Evolutionary conservation across 768 basidiomycete species (phyloP).

Genomic region (Boletus tomentosulus): DNA sequence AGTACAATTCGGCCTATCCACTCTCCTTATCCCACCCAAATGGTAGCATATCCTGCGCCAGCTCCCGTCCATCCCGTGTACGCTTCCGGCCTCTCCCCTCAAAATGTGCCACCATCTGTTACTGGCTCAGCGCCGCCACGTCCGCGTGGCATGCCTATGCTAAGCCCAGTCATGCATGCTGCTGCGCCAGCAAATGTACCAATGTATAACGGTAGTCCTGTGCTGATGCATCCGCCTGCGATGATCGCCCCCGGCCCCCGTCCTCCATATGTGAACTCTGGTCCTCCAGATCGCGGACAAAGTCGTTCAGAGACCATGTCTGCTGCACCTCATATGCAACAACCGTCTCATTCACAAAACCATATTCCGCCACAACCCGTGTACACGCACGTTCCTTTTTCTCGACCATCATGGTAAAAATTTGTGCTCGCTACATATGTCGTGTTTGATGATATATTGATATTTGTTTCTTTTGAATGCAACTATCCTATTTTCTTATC

Average conservation of each 20-base stretch:
- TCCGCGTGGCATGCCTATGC: conserved; percentile 52
- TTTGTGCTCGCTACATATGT: conserved; percentile 16
- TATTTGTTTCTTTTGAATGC: conserved; percentile 27
- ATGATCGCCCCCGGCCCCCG: conserved; percentile 33
- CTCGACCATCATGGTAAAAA: conserved; percentile 31
- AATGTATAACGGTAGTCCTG: conserved; percentile 68
- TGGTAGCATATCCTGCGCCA: conserved; percentile 63
- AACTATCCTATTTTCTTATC: conserved; percentile 14
- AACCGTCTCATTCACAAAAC: conserved; percentile 26
- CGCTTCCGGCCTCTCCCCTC: conserved; percentile 36
- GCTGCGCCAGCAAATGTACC: conserved; percentile 39
- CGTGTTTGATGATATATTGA: conserved; percentile 30
- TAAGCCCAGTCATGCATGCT: conserved; percentile 71
- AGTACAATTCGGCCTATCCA: conserved; percentile 51
- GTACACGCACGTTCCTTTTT: conserved; percentile 27
- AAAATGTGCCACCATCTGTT: conserved; percentile 31
- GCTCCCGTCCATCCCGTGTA: conserved; percentile 47
- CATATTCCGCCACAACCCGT: conserved; percentile 28
- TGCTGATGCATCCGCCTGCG: conserved; percentile 54
- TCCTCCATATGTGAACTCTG: conserved; percentile 42
- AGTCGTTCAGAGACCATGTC: conserved; percentile 46
- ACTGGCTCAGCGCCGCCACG: conserved; percentile 34
- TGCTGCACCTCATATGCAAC: conserved; percentile 36
- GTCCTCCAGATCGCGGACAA: conserved; percentile 47
- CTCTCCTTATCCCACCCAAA: conserved; percentile 61